Conservation (phyloP, 2,329 filamentous ascomycete genomes). For the Decorospora gaudefroyi region DNA sequence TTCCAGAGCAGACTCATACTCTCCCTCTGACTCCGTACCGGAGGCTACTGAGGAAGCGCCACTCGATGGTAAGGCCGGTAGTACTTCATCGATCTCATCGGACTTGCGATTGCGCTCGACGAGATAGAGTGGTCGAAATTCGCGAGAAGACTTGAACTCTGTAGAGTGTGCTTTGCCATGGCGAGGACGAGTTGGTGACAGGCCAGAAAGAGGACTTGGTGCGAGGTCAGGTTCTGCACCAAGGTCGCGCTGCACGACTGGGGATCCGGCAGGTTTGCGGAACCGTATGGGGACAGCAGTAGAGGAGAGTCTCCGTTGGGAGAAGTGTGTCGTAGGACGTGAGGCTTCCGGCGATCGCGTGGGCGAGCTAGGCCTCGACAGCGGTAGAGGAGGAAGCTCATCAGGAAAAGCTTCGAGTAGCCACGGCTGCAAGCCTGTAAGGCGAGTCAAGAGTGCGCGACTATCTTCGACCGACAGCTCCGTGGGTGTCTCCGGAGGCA, state of each 20-base stretch:
- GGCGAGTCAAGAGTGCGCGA: conserved; percentile 39
- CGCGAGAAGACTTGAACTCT: conserved; percentile 61
- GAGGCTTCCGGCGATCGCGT: conserved; percentile 32
- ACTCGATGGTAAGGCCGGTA: conserved; percentile 59
- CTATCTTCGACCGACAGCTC: conserved; percentile 39
- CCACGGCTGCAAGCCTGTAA: conserved; percentile 45
- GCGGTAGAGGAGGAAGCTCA: conserved; percentile 41
- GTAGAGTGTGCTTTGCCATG: conserved; percentile 56
- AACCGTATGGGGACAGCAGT: conserved; percentile 63
- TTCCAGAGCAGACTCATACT: conserved; percentile 53
- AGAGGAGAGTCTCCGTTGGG: conserved; percentile 36
- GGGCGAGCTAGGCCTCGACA: conserved; percentile 40
- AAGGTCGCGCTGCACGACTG: conserved; percentile 50
- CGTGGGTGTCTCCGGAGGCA: conserved; percentile 41
- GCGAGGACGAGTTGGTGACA: conserved; percentile 51
- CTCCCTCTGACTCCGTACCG: conserved; percentile 50
- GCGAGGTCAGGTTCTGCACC: conserved; percentile 43
- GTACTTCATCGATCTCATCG: conserved; percentile 44
- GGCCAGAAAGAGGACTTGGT: conserved; percentile 34
- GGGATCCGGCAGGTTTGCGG: conserved; percentile 54
- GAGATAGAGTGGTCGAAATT: conserved; percentile 81
- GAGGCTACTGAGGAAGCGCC: conserved; percentile 46
- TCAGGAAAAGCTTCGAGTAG: conserved; percentile 44
- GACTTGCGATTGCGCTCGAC: conserved; percentile 64
- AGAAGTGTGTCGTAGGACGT: conserved; percentile 21